These are phyloP conservation scores for Calycina herbarum DNA, from an alignment of 2,329 filamentous ascomycete genomes.

Conservation along the genomic window DNA sequence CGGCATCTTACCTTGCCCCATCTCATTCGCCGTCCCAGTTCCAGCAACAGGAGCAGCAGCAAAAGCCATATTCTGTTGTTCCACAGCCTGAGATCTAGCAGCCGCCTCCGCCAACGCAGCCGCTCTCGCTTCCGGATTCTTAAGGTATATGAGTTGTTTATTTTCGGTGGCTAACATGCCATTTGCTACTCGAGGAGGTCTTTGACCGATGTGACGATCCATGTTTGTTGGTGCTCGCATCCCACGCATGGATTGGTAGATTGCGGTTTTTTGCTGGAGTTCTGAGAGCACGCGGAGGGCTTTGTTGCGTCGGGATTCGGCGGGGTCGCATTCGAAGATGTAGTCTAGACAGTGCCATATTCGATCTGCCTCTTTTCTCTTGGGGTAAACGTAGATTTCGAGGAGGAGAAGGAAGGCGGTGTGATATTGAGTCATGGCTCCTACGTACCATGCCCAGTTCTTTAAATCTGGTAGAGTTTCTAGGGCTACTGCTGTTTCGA, in stretches of 20 bases:
- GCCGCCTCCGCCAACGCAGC: neutral
- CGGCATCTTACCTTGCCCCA: conserved; percentile 17
- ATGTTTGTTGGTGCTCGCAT: conserved; percentile 49
- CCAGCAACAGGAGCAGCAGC: neutral
- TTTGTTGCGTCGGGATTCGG: conserved; percentile 56
- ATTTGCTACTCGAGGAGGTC: conserved; percentile 22
- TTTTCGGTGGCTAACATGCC: conserved; percentile 12
- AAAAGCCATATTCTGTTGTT: neutral
- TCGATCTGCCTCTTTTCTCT: conserved; percentile 55
- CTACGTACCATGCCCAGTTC: conserved; percentile 69
- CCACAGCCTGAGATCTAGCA: neutral
- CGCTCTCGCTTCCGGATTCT: conserved; percentile 5
- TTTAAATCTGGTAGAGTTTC: conserved; percentile 53
- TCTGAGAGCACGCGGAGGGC: conserved; percentile 61
- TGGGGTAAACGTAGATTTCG: conserved; percentile 56
- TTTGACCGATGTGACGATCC: conserved; percentile 34
- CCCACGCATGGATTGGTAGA: conserved; percentile 60
- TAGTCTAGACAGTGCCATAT: conserved; percentile 74
- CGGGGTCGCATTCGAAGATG: conserved; percentile 62
- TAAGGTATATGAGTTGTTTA: conserved; percentile 10
- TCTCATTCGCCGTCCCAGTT: conserved; percentile 1
- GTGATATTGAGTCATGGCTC: conserved; percentile 73
- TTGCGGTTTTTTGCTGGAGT: conserved; percentile 58
- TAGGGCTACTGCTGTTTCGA: conserved; percentile 56
- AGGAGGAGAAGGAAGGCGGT: conserved; percentile 66